Evolutionary conservation across 2,329 filamentous ascomycete species (phyloP), one percentile per base, ranked within the genome.

Genomic region (Nothophaeocryptopus gaeumannii): DNA sequence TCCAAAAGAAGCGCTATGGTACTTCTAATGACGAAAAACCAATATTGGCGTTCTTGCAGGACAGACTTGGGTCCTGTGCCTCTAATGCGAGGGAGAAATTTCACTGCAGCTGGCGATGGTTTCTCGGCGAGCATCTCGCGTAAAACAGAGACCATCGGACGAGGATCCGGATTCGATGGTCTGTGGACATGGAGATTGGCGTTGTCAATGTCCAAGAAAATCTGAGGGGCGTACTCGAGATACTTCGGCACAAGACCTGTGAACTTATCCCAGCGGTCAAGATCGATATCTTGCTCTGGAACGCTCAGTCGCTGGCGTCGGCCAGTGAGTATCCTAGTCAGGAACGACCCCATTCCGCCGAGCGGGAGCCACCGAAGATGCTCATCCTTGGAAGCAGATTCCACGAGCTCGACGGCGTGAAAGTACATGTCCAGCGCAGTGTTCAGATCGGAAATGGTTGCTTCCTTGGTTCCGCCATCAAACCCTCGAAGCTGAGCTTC

Each of bases 361-460:
- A 54, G 15, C 7, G 51, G 49, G 7, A 53, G 15, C 44, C 47
- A 55, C 1, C 20, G n/a, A 10, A 55, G 47, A 33, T 55, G 55
- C 15, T 33, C 30, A 4, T 43, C 15, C 8, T 5, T 34, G 11
- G 29, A 38, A 13, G 34, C 45, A 2, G 44, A 40, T 4, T 1
- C 20, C 16, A 26, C 49, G 29, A 60, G 39, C 13, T 59, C 20
- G 15, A 34, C 42, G 12, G 56, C 60, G 30, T 40, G 12, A 35
- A 49, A 14, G 8, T 20, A 42, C 1, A 45, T 26, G 29, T 58
- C 55, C 15, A 63, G 14, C 5, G 56, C 59, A 10, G 38, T 39
- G 15, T 58, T 46, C 7, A 54, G 1, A 8, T 44, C 16, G 39
- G 37, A 26, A 5, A 1, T 35, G 1, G 29, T 14, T 5, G 13